These are phyloP conservation scores for Auxenochlorella pyrenoidosa DNA, from an alignment of 139 green algal species.

Conservation along the genomic window DNA sequence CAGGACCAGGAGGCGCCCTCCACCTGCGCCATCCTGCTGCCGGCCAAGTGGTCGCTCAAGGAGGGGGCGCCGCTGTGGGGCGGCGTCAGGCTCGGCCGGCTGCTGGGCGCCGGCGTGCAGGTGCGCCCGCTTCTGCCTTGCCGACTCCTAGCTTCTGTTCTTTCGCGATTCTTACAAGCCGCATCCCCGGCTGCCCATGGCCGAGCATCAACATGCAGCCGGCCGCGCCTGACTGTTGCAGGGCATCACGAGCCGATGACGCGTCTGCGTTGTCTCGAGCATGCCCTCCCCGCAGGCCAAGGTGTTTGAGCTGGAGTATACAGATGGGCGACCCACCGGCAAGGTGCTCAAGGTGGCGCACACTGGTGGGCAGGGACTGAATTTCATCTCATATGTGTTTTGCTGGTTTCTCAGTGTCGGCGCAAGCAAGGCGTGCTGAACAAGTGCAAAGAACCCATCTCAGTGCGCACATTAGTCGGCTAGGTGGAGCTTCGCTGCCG, in stretches of 20 bases:
- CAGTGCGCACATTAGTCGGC: no score
- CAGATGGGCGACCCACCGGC: constrained; percentile 31
- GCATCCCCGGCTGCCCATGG: no score
- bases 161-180: no score
- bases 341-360: constrained; percentile 52
- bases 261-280: not conserved
- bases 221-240: no score
- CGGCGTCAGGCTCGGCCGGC: constrained; percentile 27
- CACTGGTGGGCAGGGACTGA: constrained; percentile 2
- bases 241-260: not conserved
- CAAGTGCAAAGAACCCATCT: no score
- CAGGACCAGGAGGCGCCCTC: not conserved
- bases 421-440: no score
- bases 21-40: constrained; percentile 34
- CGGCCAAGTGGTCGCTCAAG: not conserved
- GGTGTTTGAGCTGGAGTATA: constrained; percentile 33
- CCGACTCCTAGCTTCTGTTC: no score
- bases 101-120: constrained; percentile 41
- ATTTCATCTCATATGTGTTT: no score
- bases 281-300: constrained; percentile 1
- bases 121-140: not conserved
- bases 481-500: no score
- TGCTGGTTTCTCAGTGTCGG: no score
- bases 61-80: constrained; percentile 20
- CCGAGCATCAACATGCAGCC: no score